Evolutionary conservation across 2,329 filamentous ascomycete genomes (phyloP).

Genomic region (Ophiostoma sp.): DNA sequence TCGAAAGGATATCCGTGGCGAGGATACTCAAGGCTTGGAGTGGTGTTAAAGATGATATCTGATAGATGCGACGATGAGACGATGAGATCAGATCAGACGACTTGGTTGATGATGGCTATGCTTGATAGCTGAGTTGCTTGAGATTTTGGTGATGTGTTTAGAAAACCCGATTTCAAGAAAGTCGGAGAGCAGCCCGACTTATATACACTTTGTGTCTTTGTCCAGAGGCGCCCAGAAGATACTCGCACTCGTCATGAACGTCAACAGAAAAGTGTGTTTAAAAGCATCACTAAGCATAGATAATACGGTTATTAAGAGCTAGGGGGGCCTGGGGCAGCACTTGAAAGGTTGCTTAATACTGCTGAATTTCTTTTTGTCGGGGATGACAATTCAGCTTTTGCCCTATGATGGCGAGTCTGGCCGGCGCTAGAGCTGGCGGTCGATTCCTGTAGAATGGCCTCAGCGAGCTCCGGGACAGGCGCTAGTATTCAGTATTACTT

Average conservation of each 20-base stretch:
- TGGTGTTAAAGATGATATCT: background rate
- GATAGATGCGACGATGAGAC: background rate
- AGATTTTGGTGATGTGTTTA: background rate
- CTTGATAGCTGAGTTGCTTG: background rate
- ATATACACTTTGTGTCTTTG: background rate
- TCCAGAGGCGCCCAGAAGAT: background rate
- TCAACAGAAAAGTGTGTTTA: background rate
- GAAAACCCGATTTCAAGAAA: background rate
- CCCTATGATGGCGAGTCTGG: background rate
- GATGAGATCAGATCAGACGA: background rate
- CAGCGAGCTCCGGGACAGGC: background rate
- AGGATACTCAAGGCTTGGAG: background rate
- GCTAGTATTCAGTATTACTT: conserved; percentile 16
- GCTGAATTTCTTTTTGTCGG: background rate
- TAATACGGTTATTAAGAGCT: background rate
- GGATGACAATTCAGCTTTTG: background rate
- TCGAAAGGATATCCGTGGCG: background rate
- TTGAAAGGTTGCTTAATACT: background rate
- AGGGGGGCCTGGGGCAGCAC: background rate
- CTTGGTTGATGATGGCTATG: background rate
- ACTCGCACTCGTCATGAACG: background rate
- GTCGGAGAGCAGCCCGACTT: background rate
- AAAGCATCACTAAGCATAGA: conserved; percentile 19
- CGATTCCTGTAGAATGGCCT: background rate
- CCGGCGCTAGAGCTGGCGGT: background rate